phyloP scores from a whole-genome alignment of 1,284 basidiomycete genomes.

The Fomitopsis palustris region DNA sequence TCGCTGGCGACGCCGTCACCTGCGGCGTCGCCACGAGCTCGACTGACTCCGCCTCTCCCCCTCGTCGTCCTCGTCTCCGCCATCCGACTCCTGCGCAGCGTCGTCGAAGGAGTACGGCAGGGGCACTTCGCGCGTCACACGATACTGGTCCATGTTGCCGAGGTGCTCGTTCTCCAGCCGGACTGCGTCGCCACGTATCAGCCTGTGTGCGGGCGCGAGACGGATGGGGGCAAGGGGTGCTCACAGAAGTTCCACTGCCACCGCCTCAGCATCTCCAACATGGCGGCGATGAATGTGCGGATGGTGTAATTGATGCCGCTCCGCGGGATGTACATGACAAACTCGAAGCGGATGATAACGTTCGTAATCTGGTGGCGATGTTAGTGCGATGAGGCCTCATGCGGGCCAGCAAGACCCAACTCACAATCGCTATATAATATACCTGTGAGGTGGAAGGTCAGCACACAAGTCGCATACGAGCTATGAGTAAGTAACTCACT shows the following conservation, averaged over 20 bases:
- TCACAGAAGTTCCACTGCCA: conserved; percentile 92
- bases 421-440: conserved; percentile 74
- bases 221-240: conserved; percentile 1
- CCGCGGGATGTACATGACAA: conserved; percentile 75
- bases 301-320: conserved; percentile 47
- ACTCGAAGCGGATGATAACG: conserved; percentile 74
- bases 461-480: neutral
- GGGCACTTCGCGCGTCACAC: conserved; percentile 76
- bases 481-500: conserved; percentile 37
- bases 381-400: neutral
- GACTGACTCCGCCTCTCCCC: conserved; percentile 18
- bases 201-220: neutral
- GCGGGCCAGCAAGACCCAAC: conserved; percentile 13
- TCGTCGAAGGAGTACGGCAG: conserved; percentile 66
- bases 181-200: conserved; percentile 35
- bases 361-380: conserved; percentile 55
- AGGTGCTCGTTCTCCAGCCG: conserved; percentile 87
- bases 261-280: conserved; percentile 78
- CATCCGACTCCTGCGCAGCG: conserved; percentile 29
- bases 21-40: conserved; percentile 21
- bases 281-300: conserved; percentile 66
- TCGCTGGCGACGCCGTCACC: too few species aligned
- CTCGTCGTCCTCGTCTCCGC: conserved; percentile 36
- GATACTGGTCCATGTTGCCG: conserved; percentile 82
- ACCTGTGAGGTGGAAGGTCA: conserved; percentile 35